Evolutionary conservation across 2,329 filamentous ascomycete species (phyloP).

Genomic region (Xylariaceae sp.): DNA sequence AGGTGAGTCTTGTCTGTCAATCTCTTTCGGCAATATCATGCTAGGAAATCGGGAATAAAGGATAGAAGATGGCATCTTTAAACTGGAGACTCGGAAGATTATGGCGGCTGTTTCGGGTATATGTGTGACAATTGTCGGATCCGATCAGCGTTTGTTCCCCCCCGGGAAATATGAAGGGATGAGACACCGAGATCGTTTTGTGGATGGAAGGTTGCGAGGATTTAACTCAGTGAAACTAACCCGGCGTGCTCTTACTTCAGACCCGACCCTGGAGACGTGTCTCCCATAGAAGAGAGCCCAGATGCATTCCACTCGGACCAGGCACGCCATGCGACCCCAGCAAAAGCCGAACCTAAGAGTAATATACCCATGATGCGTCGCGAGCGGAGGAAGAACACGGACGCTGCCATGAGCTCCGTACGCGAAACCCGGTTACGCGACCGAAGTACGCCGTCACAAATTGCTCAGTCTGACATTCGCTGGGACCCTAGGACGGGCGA

Average conservation of each 20-base stretch:
- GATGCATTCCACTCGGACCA: conserved; percentile 32
- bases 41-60: not conserved
- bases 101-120: not conserved
- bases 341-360: conserved; percentile 30
- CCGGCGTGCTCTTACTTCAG: conserved; percentile 22
- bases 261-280: conserved; percentile 39
- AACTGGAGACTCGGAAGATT: not conserved
- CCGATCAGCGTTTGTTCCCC: not conserved
- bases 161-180: not conserved
- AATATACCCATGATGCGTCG: conserved; percentile 50
- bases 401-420: conserved; percentile 33
- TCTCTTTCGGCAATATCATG: not conserved
- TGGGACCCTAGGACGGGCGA: conserved; percentile 66
- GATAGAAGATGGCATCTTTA: not conserved
- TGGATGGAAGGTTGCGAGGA: not conserved
- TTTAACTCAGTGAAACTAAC: conserved; percentile 21
- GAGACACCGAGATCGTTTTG: not conserved
- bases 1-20: conserved; percentile 36
- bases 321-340: conserved; percentile 18
- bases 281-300: conserved; percentile 46
- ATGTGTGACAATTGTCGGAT: not conserved
- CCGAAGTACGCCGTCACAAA: conserved; percentile 30
- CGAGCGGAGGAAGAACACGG: conserved; percentile 42
- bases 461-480: conserved; percentile 39
- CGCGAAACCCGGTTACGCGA: conserved; percentile 38